These are phyloP conservation scores for Protomyces pachydermus DNA, from an alignment of 1,139 yeast species.

Conservation along the genomic window DNA sequence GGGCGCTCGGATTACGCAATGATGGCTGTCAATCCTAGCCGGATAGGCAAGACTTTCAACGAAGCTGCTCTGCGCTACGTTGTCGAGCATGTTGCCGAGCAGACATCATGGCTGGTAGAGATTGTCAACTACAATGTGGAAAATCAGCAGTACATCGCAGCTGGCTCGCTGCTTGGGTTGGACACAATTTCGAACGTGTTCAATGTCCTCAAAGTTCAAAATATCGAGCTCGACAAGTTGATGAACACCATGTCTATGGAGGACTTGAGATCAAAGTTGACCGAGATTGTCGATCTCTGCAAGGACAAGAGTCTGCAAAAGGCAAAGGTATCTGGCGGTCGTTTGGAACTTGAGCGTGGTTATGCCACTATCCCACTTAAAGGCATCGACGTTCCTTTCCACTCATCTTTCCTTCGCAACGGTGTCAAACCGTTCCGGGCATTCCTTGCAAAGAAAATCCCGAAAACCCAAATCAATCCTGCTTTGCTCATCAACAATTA, in stretches of 20 bases:
- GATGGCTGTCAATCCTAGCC: conserved; percentile 97
- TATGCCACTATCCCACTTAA: conserved; percentile 96
- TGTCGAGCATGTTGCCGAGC: conserved; percentile 76
- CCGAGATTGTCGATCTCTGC: conserved; percentile 82
- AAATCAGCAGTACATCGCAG: conserved; percentile 96
- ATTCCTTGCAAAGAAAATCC: conserved; percentile 91
- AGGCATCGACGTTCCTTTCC: conserved; percentile 99
- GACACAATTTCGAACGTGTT: conserved; percentile 90
- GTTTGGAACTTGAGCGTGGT: conserved; percentile 89
- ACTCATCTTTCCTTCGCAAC: conserved; percentile 90
- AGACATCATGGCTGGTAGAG: conserved; percentile 90
- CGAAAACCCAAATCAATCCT: conserved; percentile 91
- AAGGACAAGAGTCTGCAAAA: conserved; percentile 73
- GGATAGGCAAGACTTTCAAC: conserved; percentile 80
- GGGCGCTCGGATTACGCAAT: conserved; percentile 99
- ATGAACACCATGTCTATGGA: conserved; percentile 78
- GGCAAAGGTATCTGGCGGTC: conserved; percentile 62
- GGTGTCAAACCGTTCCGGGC: conserved; percentile 99
- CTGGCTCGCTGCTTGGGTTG: conserved; percentile 94
- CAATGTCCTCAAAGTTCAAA: conserved; percentile 86
- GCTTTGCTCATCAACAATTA: conserved; percentile 88
- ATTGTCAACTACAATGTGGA: conserved; percentile 98
- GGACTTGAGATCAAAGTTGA: conserved; percentile 78
- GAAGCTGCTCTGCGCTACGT: conserved; percentile 94
- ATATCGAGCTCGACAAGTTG: conserved; percentile 84